Base-by-base conservation (phyloP, 768 basidiomycete genomes). In the Tubosaeta sp. region DNA sequence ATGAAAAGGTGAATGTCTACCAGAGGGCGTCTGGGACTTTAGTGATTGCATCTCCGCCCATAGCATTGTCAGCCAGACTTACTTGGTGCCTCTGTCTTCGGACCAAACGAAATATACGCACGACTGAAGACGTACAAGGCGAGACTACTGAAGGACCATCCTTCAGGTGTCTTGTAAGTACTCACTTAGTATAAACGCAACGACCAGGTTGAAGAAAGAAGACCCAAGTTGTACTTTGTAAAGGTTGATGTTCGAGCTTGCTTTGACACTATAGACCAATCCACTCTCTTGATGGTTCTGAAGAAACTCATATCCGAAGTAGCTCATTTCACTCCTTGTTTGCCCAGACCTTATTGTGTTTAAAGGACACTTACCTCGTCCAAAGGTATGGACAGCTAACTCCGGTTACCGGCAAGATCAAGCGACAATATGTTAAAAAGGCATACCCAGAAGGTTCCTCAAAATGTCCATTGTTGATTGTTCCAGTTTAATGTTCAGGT, bases 211-310 rank as follows among this genome's bases (percentile, higher is more conserved):
- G 25, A 63, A 32, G 10, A 42, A 45, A 51, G 7, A 47, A 95
- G 95, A 34, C 92, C 95, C 0, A 84, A 84, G 56, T 69, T 98
- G 6, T 98, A 94, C 69, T 95, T 99, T 61, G 95, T 94, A 46
- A 99, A 99, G 68, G 82, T 97, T 25, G 97, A 99, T 64, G 93
- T 98, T 16, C 88, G 88, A 55, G 86, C 95, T 7, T 97, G 94
- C 60, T 99, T 97, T 74, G 97, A 99, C 70, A 92, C 89, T 0
- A 98, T 98, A 52, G 85, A 92, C 32, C 97, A 98, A 67, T 76
- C 80, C 8, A 94, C 86, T 61, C 71, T 99, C 41, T 69, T 98
- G 31, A 75, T 81, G 35, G 90, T 99, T 34, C 68, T 98, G 26
- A 76, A 79, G 10, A 71, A 81, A 3, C 63, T 97, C 4, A 74